A percentile compares a stretch with the other conserved stretches of the same genome.
Conservation (phyloP, 2,329 filamentous ascomycete species). For the Neopestalotiopsis sp. region DNA sequence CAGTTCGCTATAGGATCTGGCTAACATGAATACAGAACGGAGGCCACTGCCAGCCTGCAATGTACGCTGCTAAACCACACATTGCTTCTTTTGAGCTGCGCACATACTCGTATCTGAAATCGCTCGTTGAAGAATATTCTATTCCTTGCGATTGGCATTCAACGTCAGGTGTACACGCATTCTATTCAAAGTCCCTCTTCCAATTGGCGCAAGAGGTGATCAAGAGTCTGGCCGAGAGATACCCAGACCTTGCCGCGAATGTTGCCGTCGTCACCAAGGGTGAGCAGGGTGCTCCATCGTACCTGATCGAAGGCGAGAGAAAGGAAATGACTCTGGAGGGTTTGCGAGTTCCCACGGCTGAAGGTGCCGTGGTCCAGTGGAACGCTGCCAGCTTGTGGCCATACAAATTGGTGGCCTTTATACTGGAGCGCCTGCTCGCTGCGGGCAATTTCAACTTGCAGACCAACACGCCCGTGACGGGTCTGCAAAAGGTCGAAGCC, state of each 20-base stretch:
- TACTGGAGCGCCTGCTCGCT: conserved; percentile 64
- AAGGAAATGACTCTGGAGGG: conserved; percentile 46
- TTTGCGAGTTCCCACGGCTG: conserved; percentile 60
- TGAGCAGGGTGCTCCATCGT: conserved; percentile 27
- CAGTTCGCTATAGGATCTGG: background rate
- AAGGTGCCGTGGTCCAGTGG: conserved; percentile 68
- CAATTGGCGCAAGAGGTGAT: conserved; percentile 56
- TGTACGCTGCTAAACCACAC: conserved; percentile 65
- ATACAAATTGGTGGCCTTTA: conserved; percentile 79
- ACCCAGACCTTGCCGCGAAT: conserved; percentile 62
- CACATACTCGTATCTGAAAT: conserved; percentile 66
- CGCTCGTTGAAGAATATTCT: conserved; percentile 58
- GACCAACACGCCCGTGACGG: conserved; percentile 70
- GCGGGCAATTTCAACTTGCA: conserved; percentile 70
- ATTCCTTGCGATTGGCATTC: conserved; percentile 74
- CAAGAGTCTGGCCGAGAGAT: conserved; percentile 48
- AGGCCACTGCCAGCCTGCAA: conserved; percentile 75
- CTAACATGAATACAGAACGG: conserved; percentile 55
- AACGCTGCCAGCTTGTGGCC: conserved; percentile 77
- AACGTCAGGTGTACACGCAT: conserved; percentile 67
- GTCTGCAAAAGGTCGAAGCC: conserved; percentile 43
- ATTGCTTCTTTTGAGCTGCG: conserved; percentile 74
- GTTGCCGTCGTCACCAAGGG: conserved; percentile 45
- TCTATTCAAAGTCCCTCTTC: conserved; percentile 62
- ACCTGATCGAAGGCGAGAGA: conserved; percentile 30